Conservation (phyloP, 2,329 filamentous ascomycete species). For the Scedosporium boydii region DNA sequence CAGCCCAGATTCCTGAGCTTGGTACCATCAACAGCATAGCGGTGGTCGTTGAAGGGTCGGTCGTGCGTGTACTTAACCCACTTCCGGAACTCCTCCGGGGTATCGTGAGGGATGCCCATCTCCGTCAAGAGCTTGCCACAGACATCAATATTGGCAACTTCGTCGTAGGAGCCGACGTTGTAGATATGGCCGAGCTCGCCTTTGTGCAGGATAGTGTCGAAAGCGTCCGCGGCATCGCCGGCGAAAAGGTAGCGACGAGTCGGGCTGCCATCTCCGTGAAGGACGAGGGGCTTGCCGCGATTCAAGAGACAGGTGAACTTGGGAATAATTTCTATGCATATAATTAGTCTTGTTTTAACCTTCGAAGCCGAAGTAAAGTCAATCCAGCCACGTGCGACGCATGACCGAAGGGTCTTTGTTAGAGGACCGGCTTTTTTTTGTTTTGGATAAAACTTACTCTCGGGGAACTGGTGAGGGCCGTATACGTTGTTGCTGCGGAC, state of each 20-base stretch:
- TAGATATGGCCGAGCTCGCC: constrained; percentile 68
- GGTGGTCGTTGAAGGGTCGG: constrained; percentile 67
- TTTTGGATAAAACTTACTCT: constrained; percentile 47
- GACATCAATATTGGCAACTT: constrained; percentile 65
- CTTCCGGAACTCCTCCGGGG: constrained; percentile 43
- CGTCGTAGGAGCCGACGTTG: constrained; percentile 71
- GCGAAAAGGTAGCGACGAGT: constrained; percentile 71
- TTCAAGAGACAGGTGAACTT: constrained; percentile 70
- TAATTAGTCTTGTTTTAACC: not conserved
- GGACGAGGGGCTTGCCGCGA: constrained; percentile 54
- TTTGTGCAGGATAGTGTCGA: constrained; percentile 75
- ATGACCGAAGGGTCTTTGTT: not conserved
- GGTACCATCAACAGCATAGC: constrained; percentile 62
- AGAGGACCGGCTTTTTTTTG: not conserved
- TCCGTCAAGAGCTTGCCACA: constrained; percentile 55
- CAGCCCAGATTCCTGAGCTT: constrained; percentile 60
- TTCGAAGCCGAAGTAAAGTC: too few relatives aligned
- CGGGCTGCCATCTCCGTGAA: constrained; percentile 69
- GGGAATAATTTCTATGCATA: constrained; percentile 62
- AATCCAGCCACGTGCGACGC: too few relatives aligned
- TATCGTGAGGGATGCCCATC: constrained; percentile 45
- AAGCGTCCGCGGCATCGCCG: constrained; percentile 69
- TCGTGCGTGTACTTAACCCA: constrained; percentile 70
- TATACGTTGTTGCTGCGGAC: constrained; percentile 80
- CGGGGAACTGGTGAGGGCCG: constrained; percentile 73